A percentile compares a stretch with the other conserved stretches of the same genome.
These are phyloP conservation scores for Sanguinoderma infundibulare DNA, from an alignment of 1,284 basidiomycete species.

Conservation along the genomic window DNA sequence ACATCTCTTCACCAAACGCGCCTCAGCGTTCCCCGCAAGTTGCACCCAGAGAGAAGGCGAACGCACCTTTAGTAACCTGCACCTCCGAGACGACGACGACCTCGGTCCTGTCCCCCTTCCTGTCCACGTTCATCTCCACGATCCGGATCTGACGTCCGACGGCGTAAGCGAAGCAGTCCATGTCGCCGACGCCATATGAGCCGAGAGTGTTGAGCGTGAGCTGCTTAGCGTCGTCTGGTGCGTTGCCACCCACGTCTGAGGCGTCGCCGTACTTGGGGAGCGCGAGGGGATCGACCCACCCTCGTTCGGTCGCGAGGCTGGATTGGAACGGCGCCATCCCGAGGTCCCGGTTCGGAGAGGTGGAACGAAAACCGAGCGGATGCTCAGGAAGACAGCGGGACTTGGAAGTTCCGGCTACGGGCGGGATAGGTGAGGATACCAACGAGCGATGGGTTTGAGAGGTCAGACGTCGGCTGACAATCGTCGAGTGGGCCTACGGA, in stretches of 20 bases:
- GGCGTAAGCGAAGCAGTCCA: conserved; percentile 60
- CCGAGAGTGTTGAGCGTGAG: conserved; percentile 67
- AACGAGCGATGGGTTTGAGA: too few species aligned
- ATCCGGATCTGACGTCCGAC: conserved; percentile 64
- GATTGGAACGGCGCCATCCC: conserved; percentile 25
- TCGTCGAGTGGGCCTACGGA: too few species aligned
- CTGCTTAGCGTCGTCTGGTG: conserved; percentile 61
- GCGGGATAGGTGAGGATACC: too few species aligned
- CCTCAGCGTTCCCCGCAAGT: conserved; percentile 3
- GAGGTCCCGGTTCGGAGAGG: neutral
- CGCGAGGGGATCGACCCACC: conserved; percentile 66
- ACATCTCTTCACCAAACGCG: conserved; percentile 57
- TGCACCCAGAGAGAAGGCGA: conserved; percentile 15
- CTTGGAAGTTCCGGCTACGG: too few species aligned
- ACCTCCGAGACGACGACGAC: conserved; percentile 64
- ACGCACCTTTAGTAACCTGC: conserved; percentile 56
- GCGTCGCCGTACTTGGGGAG: conserved; percentile 57
- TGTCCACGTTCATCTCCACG: conserved; percentile 56
- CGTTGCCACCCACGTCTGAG: conserved; percentile 62
- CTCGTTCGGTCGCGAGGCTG: conserved; percentile 34
- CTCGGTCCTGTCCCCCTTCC: conserved; percentile 51
- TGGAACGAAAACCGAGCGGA: too few species aligned
- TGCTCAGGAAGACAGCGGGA: too few species aligned
- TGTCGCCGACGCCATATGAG: conserved; percentile 65
- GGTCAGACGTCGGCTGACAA: too few species aligned